These are phyloP conservation scores for Wilcoxina mikolae DNA, from an alignment of 495 filamentous ascomycete species.

Conservation along the genomic window DNA sequence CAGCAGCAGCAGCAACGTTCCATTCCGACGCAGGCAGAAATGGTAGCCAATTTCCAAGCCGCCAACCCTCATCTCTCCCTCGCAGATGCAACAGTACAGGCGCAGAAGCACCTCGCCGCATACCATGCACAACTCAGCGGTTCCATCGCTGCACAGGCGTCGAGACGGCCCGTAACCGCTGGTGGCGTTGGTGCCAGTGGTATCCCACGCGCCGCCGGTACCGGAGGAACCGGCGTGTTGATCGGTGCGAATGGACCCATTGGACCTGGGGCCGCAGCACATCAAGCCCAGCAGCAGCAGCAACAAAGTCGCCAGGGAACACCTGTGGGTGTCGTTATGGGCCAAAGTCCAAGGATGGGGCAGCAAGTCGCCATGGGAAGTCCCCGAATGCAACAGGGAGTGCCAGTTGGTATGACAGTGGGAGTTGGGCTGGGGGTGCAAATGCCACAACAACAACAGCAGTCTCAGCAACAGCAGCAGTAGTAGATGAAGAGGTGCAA, in stretches of 20 bases:
- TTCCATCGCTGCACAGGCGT: constrained; percentile 10
- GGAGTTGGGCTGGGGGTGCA: not conserved
- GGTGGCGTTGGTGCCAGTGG: constrained; percentile 3
- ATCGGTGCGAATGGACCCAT: constrained; percentile 26
- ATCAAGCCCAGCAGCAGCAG: constrained; percentile 14
- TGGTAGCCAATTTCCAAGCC: constrained; percentile 17
- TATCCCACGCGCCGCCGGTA: not conserved
- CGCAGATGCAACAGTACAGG: constrained; percentile 14
- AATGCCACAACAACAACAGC: not conserved
- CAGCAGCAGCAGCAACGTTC: constrained; percentile 13
- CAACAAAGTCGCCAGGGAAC: constrained; percentile 6
- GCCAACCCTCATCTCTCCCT: constrained; percentile 18
- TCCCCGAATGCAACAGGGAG: constrained; percentile 2
- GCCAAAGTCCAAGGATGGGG: not conserved
- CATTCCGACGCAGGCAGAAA: constrained; percentile 18
- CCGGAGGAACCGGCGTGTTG: constrained; percentile 17
- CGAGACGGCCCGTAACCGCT: not conserved
- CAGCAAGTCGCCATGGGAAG: not conserved
- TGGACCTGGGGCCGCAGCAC: constrained; percentile 16
- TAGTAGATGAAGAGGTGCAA: not conserved
- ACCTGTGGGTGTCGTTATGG: not conserved
- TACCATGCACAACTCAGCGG: constrained; percentile 19
- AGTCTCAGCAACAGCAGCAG: not conserved
- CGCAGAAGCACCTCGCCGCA: constrained; percentile 13
- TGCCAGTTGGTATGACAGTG: not conserved